Base-by-base conservation (phyloP, 2,329 filamentous ascomycete genomes). In the Penicillium sp. region DNA sequence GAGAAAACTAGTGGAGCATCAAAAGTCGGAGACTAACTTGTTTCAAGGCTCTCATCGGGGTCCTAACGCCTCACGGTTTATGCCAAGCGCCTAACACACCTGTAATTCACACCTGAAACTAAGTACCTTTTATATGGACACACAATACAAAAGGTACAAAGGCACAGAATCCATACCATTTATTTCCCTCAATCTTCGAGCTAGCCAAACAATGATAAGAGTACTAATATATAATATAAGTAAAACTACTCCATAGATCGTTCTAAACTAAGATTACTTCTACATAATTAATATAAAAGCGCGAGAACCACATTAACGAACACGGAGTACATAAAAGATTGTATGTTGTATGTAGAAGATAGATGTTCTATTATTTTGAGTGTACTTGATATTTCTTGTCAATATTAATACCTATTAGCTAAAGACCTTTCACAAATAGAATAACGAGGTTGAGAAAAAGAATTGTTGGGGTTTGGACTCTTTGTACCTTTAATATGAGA, bases 11-110 rank as follows among this genome's bases (percentile, higher is more conserved):
- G 50, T 45, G 41, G 50, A 53, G 41, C 31, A 23, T 42, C 17
- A 29, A 41, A 55, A 49, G 38, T 50, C 37, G 21, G 45, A 37
- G 45, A 25, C 52, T 54, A 54, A 50, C 45, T 27, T 42, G n/a
- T 49, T 49, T 35, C 27, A 35, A 12, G 46, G 2, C 19, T 33
- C 31, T 33, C 33, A 17, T 35, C 17, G 4, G 13, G 2, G 29
- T 21, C 6, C 46, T 48, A 33, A 21, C 46, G 45, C 17, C 17
- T 46, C 17, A 3, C 10, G 41, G 41, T 15, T 27, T n/a, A n/a
- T 19, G 38, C 10, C n/a, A 21, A 40, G 38, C 10, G 5, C 38
- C n/a, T 33, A 33, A 31, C 33, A 35, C 31, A 33, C 29, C 29
- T 1, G 4, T 41, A 41, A 41, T 41, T 41, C 38, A 13, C 19